Evolutionary conservation across 345 rosid genomes (phyloP).

Genomic region (Ceriops decandra): DNA sequence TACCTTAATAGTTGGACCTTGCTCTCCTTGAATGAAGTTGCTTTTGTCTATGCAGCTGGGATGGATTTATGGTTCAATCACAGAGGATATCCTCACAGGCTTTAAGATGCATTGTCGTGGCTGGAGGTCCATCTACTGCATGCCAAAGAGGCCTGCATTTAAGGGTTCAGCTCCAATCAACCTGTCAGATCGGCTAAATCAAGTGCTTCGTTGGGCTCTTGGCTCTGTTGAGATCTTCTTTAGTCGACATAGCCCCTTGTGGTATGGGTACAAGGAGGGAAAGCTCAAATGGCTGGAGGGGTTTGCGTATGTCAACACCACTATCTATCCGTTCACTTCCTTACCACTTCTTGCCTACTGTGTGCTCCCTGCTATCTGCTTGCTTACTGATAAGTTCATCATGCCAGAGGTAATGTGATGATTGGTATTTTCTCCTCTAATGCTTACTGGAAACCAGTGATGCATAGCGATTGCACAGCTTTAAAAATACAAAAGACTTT

Average conservation of each 20-base stretch:
- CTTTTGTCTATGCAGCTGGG: conserved; percentile 60
- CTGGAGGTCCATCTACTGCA: conserved; percentile 96
- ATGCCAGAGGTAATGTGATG: conserved; percentile 74
- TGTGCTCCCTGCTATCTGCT: conserved; percentile 82
- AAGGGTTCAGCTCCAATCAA: conserved; percentile 98
- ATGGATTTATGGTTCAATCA: conserved; percentile 97
- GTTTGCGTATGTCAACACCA: conserved; percentile 84
- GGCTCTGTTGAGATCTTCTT: conserved; percentile 99
- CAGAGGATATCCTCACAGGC: conserved; percentile 94
- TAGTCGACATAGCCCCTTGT: conserved; percentile 83
- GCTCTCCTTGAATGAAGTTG: conserved; percentile 12
- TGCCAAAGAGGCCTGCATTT: conserved; percentile 87
- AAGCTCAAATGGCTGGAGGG: conserved; percentile 94
- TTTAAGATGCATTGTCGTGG: conserved; percentile 99
- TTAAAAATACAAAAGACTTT: neutral
- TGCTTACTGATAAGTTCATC: conserved; percentile 94
- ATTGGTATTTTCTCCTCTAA: neutral
- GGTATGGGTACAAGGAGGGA: conserved; percentile 90
- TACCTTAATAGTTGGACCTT: neutral
- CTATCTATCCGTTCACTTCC: conserved; percentile 93
- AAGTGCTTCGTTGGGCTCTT: conserved; percentile 96
- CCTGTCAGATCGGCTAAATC: conserved; percentile 91
- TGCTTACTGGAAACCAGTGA: neutral
- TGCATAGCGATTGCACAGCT: neutral
- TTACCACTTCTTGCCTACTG: conserved; percentile 91